phyloP scores from a whole-genome alignment of 331 rosid genomes.

The Dryas integrifolia region DNA sequence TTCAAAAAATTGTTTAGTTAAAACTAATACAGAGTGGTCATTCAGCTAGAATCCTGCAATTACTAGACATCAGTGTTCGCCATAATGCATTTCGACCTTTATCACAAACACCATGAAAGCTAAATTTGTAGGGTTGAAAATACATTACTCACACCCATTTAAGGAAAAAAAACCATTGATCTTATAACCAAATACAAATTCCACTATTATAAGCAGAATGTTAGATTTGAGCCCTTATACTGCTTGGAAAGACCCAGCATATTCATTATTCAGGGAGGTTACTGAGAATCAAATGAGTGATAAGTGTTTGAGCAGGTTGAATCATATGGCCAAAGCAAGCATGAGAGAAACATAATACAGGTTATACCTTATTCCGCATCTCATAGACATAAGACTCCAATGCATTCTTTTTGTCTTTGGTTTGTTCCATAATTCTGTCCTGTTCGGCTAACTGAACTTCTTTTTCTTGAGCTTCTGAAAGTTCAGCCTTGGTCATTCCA shows the following conservation, averaged over 20 bases:
- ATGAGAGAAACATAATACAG: conserved; percentile 20
- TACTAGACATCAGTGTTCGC: neutral
- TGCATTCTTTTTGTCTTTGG: conserved; percentile 83
- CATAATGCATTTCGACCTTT: neutral
- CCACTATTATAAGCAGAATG: neutral
- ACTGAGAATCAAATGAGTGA: conserved; percentile 5
- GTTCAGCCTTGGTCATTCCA: conserved; percentile 72
- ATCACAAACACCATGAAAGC: conserved; percentile 4
- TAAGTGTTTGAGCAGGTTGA: conserved; percentile 15
- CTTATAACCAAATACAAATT: neutral
- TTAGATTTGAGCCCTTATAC: neutral
- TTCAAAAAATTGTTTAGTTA: neutral
- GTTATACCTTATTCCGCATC: conserved; percentile 80
- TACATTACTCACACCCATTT: neutral
- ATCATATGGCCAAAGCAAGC: conserved; percentile 18
- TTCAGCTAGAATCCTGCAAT: neutral
- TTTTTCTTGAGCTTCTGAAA: conserved; percentile 63
- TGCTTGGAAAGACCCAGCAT: neutral
- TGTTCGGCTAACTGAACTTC: conserved; percentile 73
- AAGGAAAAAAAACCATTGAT: neutral
- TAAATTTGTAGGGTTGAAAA: neutral
- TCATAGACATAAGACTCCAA: conserved; percentile 94
- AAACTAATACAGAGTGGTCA: neutral
- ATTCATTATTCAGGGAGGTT: neutral
- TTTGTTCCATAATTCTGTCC: conserved; percentile 78